Evolutionary conservation across 768 basidiomycete genomes (phyloP), one percentile per base, ranked within the genome.

Genomic region (Fibroporia radiculosa): DNA sequence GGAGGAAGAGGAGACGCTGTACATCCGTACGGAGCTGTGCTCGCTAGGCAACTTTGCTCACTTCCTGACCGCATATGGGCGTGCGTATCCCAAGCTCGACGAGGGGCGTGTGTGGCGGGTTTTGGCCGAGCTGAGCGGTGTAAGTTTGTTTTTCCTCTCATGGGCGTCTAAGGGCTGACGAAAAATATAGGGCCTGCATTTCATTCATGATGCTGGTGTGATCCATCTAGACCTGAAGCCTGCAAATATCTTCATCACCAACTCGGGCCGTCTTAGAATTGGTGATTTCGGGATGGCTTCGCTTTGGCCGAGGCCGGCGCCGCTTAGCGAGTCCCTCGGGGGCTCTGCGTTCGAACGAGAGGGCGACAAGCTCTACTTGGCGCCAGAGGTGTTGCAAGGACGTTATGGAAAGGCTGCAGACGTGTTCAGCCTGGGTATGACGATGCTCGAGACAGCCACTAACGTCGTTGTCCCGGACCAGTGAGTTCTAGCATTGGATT

Each of bases 211-310:
- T 54, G 77, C 82, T 34, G 83, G 84, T 44, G 80, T 96, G 47
- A 84, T 98, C 40, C 96, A 99, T 67, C 76, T 99, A 44, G 96
- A 99, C 67, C 66, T 99, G 52, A 99, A 99, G 68, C 96, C 96
- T 11, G 91, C 91, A 33, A 99, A 99, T 62, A 83, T 99, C 40
- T 92, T 99, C 60, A 73, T 99, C 55, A 92, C 89, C 8, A 71
- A 72, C 6, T 76, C 82, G 33, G 96, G 96, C 1, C 77, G 84
- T 35, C 84, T 99, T 68, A 92, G 91, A 69, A 92, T 99, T 61
- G 95, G 95, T 6, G 96, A 99, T 63, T 97, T 98, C 68, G 96
- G 96, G 7, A 92, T 99, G 82, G 93, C 95, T n/a, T 89, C 90
- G 5, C 56, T 91, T 42, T 93, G 90, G 86, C 91, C 92, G 1